These are phyloP conservation scores for Geranomyces michiganensis DNA, from an alignment of 192 early-diverging fungal genomes.

Conservation along the genomic window DNA sequence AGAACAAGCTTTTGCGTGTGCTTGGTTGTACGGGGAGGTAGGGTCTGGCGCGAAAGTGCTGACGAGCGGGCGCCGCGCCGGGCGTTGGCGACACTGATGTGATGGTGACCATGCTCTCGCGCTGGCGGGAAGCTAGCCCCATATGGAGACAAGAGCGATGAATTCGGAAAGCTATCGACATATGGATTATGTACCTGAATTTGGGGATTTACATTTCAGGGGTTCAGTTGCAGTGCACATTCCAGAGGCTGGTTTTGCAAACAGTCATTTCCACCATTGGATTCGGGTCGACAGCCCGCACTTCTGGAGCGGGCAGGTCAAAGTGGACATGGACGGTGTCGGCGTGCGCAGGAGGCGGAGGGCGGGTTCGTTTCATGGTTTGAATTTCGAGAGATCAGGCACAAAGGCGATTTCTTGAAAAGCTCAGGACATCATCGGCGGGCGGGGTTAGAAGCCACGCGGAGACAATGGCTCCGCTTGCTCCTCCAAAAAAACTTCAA, in stretches of 20 bases:
- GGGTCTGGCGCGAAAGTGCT: slow-evolving; percentile 12
- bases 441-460: too few relatives aligned
- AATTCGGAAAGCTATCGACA: slow-evolving; percentile 25
- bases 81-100: neutral
- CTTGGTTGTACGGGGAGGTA: slow-evolving; percentile 85
- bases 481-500: too few relatives aligned
- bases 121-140: slow-evolving; percentile 10
- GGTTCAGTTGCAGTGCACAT: too few relatives aligned
- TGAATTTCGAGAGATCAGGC: too few relatives aligned
- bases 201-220: too few relatives aligned
- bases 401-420: too few relatives aligned
- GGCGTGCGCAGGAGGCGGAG: neutral
- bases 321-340: slow-evolving; percentile 6
- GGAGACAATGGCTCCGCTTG: too few relatives aligned
- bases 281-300: neutral
- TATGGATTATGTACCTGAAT: slow-evolving; percentile 28
- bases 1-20: slow-evolving; percentile 92
- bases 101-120: neutral
- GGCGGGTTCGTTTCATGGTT: neutral
- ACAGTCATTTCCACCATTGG: neutral
- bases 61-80: neutral
- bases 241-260: too few relatives aligned
- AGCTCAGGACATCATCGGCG: too few relatives aligned
- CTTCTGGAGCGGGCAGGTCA: neutral
- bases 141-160: slow-evolving; percentile 10